Evolutionary conservation across 106 monocot species (phyloP).

Genomic region (Phalaenopsis equestris): DNA sequence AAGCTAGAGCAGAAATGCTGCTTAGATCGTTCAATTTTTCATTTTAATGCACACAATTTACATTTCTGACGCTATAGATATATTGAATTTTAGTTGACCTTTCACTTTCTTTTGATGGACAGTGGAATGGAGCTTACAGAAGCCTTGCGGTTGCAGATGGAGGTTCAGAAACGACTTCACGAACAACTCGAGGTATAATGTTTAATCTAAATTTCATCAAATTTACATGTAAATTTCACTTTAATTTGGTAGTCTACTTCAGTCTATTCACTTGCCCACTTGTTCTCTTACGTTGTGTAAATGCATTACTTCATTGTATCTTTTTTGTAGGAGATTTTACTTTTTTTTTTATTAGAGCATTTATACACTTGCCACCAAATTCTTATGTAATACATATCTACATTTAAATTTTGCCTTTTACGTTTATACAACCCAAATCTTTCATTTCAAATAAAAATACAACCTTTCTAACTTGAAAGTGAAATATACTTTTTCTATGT

Average conservation of each 20-base stretch:
- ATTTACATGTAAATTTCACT: neutral
- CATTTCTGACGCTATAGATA: neutral
- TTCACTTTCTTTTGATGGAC: neutral
- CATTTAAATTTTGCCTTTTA: neutral
- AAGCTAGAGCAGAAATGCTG: neutral
- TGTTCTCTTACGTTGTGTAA: neutral
- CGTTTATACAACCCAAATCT: neutral
- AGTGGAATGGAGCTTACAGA: constrained; percentile 51
- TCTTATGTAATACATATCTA: too few relatives aligned
- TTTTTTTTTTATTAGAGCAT: neutral
- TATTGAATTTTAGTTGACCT: neutral
- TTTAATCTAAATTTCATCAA: neutral
- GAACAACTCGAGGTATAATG: constrained; percentile 57
- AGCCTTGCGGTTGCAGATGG: constrained; percentile 66
- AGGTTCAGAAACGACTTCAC: constrained; percentile 76
- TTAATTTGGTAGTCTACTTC: neutral
- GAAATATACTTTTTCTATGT: too few relatives aligned
- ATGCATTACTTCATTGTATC: neutral
- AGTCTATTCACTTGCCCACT: neutral
- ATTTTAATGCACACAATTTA: neutral
- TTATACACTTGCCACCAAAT: too few relatives aligned
- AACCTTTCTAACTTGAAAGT: too few relatives aligned
- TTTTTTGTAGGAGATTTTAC: neutral
- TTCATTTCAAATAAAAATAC: too few relatives aligned
- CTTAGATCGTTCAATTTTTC: neutral